Base-by-base conservation (phyloP, 805 yeast genomes). In the Sporopachydermia quercuum region DNA sequence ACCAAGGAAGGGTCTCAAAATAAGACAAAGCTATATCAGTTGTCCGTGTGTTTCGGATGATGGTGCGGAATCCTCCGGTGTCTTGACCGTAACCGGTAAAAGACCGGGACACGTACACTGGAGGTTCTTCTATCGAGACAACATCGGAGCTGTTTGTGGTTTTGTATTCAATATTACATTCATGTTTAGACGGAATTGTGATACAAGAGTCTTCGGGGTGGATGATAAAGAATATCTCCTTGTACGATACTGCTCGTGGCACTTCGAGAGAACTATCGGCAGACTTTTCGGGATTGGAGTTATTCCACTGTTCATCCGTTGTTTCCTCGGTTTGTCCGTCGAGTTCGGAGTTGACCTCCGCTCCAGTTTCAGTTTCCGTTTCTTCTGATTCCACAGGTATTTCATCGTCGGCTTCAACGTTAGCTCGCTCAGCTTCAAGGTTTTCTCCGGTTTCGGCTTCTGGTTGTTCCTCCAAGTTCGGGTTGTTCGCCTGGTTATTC, bases 1-100 rank as follows among this genome's bases (percentile, higher is more conserved):
- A 91, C 97, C 97, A 91, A 0, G 98, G 98, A 18, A 86, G 62
- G 0, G 85, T 68, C 55, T 91, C 96, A 48, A 76, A 78, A 49
- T 82, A 81, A 1, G 74, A 58, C 37, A 87, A 63, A 2, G 57
- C 56, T 2, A 75, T 66, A 1, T 70, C 57, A 3, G 60, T 56
- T 4, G 60, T 47, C 2, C 46, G 47, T 1, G 74, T 60, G 53
- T 89, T 91, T n/a, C 62, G 61, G 49, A 89, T 70, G 6, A 76
- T 81, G 0, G 81, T 71, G 53, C 96, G 75, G 45, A 89, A 65
- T 0, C 95, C 96, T 42, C 97, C 97, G 43, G 74, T 68, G 51
- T 85, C 96, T 54, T 82, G 94, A 2, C 95, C 86, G 52, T 78
- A 79, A 1, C 97, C 96, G 0, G 95, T 84, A 40, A 89, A 67